Percentiles rank a stretch among this genome's conserved stretches.
phyloP scores from a whole-genome alignment of 192 early-diverging fungal genomes.

The Coemansia sp. region DNA sequence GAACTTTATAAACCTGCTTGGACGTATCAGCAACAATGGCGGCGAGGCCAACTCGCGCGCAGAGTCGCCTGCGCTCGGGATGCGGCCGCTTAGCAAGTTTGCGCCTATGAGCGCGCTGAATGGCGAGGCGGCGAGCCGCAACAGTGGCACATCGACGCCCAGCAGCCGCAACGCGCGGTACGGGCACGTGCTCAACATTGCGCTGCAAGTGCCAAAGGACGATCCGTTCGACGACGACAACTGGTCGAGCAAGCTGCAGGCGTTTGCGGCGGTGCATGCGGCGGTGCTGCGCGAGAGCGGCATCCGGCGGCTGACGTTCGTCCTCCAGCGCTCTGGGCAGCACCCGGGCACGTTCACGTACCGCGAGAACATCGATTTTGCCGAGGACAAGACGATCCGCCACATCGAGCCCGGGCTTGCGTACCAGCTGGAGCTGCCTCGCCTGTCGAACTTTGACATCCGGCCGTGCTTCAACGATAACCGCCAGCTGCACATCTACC shows the following conservation, averaged over 20 bases:
- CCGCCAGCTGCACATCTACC: conserved; percentile 95
- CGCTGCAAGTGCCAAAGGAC: conserved; percentile 66
- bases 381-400: conserved; percentile 93
- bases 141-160: conserved; percentile 23
- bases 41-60: conserved; percentile 46
- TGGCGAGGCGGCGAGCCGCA: conserved; percentile 16
- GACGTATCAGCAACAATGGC: conserved; percentile 60
- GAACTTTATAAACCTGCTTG: conserved; percentile 62
- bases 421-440: conserved; percentile 93
- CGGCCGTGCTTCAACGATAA: conserved; percentile 94
- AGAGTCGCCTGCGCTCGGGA: conserved; percentile 48
- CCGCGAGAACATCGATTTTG: conserved; percentile 82
- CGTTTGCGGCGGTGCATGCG: conserved; percentile 64
- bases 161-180: conserved; percentile 35
- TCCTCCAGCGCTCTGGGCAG: conserved; percentile 80
- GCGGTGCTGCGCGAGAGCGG: conserved; percentile 69
- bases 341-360: conserved; percentile 96
- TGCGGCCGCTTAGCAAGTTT: conserved; percentile 28
- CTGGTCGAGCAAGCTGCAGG: conserved; percentile 65
- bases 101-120: conserved; percentile 53
- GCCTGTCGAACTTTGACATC: conserved; percentile 93
- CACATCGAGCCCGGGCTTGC: conserved; percentile 99
- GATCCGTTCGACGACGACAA: conserved; percentile 71
- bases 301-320: conserved; percentile 89
- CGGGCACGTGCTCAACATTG: conserved; percentile 87